Evolutionary conservation across 257 asterid species (phyloP).

Genomic region (Anisodus acutangulus): DNA sequence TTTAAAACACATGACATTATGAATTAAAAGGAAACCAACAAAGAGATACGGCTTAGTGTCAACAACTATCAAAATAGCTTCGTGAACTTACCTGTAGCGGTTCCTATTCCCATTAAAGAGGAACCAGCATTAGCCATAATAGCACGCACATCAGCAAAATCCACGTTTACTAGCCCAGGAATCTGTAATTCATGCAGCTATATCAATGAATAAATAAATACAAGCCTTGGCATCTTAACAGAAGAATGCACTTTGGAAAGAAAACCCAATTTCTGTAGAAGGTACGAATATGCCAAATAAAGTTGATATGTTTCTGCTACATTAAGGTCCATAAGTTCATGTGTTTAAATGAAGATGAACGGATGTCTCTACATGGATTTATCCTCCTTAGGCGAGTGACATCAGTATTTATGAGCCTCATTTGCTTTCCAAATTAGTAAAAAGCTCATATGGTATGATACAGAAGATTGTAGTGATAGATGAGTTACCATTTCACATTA

Average conservation of each 20-base stretch:
- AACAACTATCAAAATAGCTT: constrained; percentile 29
- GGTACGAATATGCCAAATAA: constrained; percentile 9
- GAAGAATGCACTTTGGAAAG: constrained; percentile 13
- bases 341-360: constrained; percentile 4
- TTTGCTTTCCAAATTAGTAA: background rate
- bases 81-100: constrained; percentile 75
- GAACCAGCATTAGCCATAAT: constrained; percentile 97
- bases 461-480: background rate
- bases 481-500: background rate
- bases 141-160: constrained; percentile 98
- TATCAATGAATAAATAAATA: constrained; percentile 2
- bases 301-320: background rate
- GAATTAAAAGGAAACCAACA: constrained; percentile 25
- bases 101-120: constrained; percentile 94
- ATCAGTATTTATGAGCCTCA: constrained; percentile 7
- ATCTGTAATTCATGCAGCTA: constrained; percentile 61
- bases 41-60: background rate
- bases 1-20: background rate
- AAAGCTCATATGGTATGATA: background rate
- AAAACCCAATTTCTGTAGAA: constrained; percentile 10
- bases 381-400: background rate
- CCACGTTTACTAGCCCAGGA: constrained; percentile 95
- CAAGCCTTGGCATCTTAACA: background rate
- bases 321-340: background rate
- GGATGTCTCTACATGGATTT: background rate